Evolutionary conservation across 345 rosid genomes (phyloP).

Genomic region (Aquilaria malaccensis): DNA sequence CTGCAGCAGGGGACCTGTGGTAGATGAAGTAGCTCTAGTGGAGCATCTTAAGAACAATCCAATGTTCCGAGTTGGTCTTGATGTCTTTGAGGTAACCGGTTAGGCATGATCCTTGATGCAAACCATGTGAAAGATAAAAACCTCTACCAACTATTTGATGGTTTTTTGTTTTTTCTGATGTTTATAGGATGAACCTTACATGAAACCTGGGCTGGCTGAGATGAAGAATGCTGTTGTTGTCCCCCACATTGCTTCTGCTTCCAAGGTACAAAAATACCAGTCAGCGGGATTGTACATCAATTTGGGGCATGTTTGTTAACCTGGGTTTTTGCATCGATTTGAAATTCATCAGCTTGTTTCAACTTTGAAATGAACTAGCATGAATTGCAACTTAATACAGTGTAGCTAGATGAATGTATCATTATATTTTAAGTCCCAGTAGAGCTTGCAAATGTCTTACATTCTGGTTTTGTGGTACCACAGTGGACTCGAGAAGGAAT

Average conservation of each 20-base stretch:
- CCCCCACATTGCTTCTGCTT: conserved; percentile 97
- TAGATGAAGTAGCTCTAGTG: conserved; percentile 91
- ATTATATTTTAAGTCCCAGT: too few species aligned
- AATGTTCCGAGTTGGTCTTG: conserved; percentile 96
- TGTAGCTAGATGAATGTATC: too few species aligned
- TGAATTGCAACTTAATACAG: too few species aligned
- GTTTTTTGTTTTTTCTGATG: neutral
- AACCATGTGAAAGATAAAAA: neutral
- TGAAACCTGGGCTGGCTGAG: conserved; percentile 96
- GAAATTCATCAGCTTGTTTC: too few species aligned
- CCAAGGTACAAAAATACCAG: conserved; percentile 47
- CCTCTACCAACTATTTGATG: neutral
- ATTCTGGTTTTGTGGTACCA: conserved; percentile 10
- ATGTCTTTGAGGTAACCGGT: conserved; percentile 78
- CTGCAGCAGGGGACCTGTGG: conserved; percentile 92
- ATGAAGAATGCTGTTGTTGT: conserved; percentile 87
- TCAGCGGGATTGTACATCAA: neutral
- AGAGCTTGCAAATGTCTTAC: neutral
- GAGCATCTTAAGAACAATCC: conserved; percentile 84
- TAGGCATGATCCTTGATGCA: neutral
- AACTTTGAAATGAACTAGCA: too few species aligned
- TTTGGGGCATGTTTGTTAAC: neutral
- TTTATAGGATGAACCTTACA: conserved; percentile 85
- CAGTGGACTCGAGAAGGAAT: conserved; percentile 99
- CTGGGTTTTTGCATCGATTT: too few species aligned